Evolutionary conservation across 192 early-diverging fungal genomes (phyloP), one percentile per base, ranked within the genome.

Genomic region (Backusella sp.): DNA sequence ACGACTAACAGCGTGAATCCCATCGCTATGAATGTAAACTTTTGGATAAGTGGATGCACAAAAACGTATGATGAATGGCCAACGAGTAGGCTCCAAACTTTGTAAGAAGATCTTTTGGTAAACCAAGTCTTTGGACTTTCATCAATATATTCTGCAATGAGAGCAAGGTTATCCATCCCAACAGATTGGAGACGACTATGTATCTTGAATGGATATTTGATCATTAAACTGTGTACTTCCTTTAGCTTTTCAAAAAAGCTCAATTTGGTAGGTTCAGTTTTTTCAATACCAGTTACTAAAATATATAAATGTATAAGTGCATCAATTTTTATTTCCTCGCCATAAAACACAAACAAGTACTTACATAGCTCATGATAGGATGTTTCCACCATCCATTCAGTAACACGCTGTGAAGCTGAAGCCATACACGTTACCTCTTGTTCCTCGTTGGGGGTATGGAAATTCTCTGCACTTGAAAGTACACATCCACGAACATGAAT

Each of bases 381-480:
- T 15, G 66, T 39, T 44, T 97, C 96, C 65, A 95, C 84, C 41
- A 86, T 87, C 94, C 95, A 99, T 7, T 86, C 70, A 26, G 92
- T 92, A 72, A 89, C 85, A 59, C 85, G 76, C 23, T 88, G 82
- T 62, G 83, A 85, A 41, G 90, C 86, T 30, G 89, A 89, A 77
- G 92, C 94, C 88, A 97, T 95, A 62, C 98, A 97, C 28, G 95
- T 96, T 34, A 98, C 91, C 76, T 99, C 96, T 66, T 94, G 92
- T 21, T 88, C 70, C 32, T 49, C 96, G 93, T 93, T 96, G 67
- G 91, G 89, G 68, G 97, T 94, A 35, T 98, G 86, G 79, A 90
- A 85, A 52, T 88, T 86, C 73, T 86, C 83, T 83, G 95, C 90
- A 21, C 94, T 94, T 77, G 92, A 91, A 26, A 99, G 83, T 65